Conservation (phyloP, 2,329 filamentous ascomycete species). For the Colletotrichum filicis region DNA sequence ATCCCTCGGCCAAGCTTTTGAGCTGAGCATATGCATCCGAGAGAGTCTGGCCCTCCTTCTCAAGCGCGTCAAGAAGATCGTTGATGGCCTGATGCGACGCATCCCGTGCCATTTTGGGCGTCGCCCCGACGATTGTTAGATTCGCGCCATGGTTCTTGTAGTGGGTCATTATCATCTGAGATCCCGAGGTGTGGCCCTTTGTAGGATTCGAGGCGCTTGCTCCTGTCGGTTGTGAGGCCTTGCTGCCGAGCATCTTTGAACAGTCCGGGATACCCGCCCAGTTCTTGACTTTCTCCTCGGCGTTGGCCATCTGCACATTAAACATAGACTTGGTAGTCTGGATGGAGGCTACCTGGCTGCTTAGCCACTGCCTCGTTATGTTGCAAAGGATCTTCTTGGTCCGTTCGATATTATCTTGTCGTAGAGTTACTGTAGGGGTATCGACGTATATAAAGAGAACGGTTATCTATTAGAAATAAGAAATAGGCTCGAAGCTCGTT, state of each 20-base stretch:
- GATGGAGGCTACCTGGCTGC: background rate
- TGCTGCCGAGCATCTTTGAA: background rate
- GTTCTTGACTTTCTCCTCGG: background rate
- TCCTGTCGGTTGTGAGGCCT: background rate
- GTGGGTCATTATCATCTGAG: background rate
- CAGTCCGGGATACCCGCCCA: background rate
- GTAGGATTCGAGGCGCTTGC: background rate
- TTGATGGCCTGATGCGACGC: background rate
- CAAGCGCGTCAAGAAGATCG: background rate
- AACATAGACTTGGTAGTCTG: background rate
- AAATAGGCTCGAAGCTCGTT: no score
- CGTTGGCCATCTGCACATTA: background rate
- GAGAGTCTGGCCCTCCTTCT: no score
- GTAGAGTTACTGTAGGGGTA: no score
- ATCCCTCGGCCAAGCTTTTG: no score
- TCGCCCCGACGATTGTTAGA: background rate
- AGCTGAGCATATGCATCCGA: no score
- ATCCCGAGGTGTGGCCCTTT: background rate
- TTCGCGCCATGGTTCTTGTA: background rate
- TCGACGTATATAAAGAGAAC: no score
- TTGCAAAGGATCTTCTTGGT: background rate
- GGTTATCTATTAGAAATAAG: no score
- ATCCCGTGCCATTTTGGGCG: no score
- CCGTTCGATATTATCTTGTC: background rate
- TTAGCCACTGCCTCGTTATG: background rate